These are phyloP conservation scores for Ascomycota sp. DNA, from an alignment of 2,329 filamentous ascomycete genomes.

Conservation along the genomic window DNA sequence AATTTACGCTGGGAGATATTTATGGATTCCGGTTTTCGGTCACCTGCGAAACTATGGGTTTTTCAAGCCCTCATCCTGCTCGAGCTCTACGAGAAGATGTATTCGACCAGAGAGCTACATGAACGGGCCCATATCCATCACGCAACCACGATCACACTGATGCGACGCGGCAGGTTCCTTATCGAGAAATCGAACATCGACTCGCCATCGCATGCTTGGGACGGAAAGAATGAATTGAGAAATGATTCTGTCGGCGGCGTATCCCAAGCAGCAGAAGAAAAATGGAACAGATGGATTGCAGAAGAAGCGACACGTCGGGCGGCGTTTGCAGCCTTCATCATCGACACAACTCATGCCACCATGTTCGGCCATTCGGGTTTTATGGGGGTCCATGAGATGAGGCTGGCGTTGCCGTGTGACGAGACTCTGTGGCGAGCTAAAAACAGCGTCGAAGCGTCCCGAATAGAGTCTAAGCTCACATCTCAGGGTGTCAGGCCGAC, in stretches of 20 bases:
- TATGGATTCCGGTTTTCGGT: conserved; percentile 70
- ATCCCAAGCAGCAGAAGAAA: conserved; percentile 57
- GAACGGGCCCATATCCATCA: conserved; percentile 93
- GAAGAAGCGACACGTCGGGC: conserved; percentile 76
- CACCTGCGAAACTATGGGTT: conserved; percentile 85
- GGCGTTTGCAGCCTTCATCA: conserved; percentile 81
- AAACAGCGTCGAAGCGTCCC: conserved; percentile 64
- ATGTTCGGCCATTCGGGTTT: conserved; percentile 96
- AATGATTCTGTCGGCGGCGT: conserved; percentile 37
- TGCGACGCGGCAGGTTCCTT: conserved; percentile 78
- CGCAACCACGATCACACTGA: conserved; percentile 80
- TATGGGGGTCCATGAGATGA: conserved; percentile 92
- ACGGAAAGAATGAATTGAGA: conserved; percentile 30
- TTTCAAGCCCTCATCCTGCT: conserved; percentile 78
- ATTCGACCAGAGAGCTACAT: conserved; percentile 72
- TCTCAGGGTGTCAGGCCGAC: conserved; percentile 65
- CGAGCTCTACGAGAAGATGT: conserved; percentile 96
- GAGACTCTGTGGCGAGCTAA: conserved; percentile 82
- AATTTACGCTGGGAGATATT: conserved; percentile 93
- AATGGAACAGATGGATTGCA: conserved; percentile 91
- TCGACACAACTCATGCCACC: conserved; percentile 87
- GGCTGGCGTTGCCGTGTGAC: conserved; percentile 74
- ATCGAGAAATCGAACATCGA: conserved; percentile 71
- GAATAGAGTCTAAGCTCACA: conserved; percentile 59
- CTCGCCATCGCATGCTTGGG: conserved; percentile 53